Base-by-base conservation (phyloP, 768 basidiomycete species). In the Epithele typhae region DNA sequence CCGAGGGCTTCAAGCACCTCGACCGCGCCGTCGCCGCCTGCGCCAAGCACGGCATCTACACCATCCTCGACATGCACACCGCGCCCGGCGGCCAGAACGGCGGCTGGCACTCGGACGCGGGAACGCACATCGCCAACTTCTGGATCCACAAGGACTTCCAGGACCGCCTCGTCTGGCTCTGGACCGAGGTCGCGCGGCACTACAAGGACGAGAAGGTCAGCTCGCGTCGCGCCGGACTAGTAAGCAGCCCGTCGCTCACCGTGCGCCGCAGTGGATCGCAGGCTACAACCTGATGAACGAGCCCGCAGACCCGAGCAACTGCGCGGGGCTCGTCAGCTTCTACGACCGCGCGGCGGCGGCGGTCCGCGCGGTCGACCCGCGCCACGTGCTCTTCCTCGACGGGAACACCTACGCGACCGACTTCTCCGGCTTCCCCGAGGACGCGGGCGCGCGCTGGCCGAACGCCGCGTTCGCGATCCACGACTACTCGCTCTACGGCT, bases 251-350 rank as follows among this genome's bases (percentile, higher is more conserved):
- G n/a, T n/a, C n/a, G n/a, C n/a, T n/a, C n/a, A n/a, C n/a, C n/a
- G n/a, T n/a, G n/a, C n/a, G n/a, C n/a, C n/a, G n/a, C n/a, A n/a
- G 30, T 90, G 88, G 88, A 81, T 92, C 48, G 89, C 87, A 1
- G 87, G 89, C 15, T 92, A 87, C 68, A 92, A 92, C 64, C 85
- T 82, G 3, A 69, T 92, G 38, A 93, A 92, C 74, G 89, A 92
- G 66, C 82, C 86, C 30, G 79, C 87, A 3, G 89, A 91, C 59
- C 68, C 80, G 14, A 69, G n/a, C n/a, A 9, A 78, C 39, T 85
- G 87, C 63, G 74, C 69, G 10, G 71, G 82, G 38, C 66, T 92
- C 43, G 58, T 89, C 51, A 61, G 52, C 6, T 89, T 84, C 68
- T 91, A 91, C 66, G 74, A 80, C 55, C 69, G 78, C 15, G 71